Evolutionary conservation across 768 basidiomycete genomes (phyloP), one percentile per base, ranked within the genome.

Genomic region (Tricholoma bakamatsutake): DNA sequence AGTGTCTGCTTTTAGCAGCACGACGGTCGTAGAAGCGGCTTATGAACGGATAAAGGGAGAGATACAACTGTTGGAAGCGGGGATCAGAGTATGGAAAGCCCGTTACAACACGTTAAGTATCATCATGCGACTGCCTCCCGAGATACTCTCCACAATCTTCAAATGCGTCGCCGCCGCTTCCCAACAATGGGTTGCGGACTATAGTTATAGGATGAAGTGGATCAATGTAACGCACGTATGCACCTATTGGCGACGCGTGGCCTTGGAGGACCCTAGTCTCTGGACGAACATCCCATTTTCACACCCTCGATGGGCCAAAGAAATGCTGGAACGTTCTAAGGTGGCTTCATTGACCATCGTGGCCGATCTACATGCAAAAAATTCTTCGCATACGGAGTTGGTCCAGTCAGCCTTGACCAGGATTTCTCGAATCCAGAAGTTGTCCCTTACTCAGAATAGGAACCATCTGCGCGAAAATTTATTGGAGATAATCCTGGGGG

Each of bases 81-180:
- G 15, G n/a, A 48, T 28, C 46, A 15, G 46, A 5, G 24, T 18
- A 8, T 48, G 46, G 46, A 28, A 28, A 33, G 5, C 21, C 3
- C 46, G 46, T 10, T 24, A 33, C 9, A 48, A 48, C 31, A 28
- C 46, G 24, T 28, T 48, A 11, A 48, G 46, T 17, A 28, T 48
- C 24, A 48, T 48, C 46, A 5, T 24, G 12, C 46, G 46, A 27
- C 46, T 48, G 8, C 46, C 46, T 28, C 27, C 46, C 11, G 46
- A 48, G 4, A 18, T 50, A 24, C 52, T 61, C 50, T 35, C 60
- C 53, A 28, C 8, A 21, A 47, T 56, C 45, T 46, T 59, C 54
- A n/a, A 62, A 51, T 24, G 11, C 54, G 45, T 62, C 61, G 58
- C 31, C 58, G 47, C 24, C 15, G 46, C 24, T 4, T 27, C 8